Base-by-base conservation (phyloP, 2,329 filamentous ascomycete species). In the Pseudogymnoascus sp. region DNA sequence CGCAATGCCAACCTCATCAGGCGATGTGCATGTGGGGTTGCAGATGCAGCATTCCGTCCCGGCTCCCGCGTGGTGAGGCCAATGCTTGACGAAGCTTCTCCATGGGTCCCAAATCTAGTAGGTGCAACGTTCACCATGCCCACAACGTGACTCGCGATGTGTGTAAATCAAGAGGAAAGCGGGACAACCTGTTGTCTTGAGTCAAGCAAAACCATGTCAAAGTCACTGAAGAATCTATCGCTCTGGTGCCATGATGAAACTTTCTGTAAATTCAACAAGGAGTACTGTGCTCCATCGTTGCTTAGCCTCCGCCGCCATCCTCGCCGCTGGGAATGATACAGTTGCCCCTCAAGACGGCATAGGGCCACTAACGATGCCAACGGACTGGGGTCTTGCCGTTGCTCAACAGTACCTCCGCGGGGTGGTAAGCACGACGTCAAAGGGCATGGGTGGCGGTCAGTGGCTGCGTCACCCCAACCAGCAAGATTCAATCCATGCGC, bases 21-120 rank as follows among this genome's bases (percentile, higher is more conserved):
- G 48, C 48, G 48, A 55, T 55, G 48, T 55, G 48, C 48, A 55
- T 55, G 48, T 55, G 48, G 44, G 29, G 48, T 55, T 55, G 48
- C 48, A 55, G 48, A 33, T 55, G 48, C 48, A 55, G 29, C 48
- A 55, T 55, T 55, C 48, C 48, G 48, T 55, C 48, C 44, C 44
- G 44, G 44, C 44, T 55, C 44, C 44, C 48, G 48, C 48, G 29
- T 55, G 5, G 48, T 33, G 48, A 55, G 48, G 48, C 48, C 48
- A 55, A 33, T 55, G 48, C 48, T 55, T 55, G 44, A 55, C 8
- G 44, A 55, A 55, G 44, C 44, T 55, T 55, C 48, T 55, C 48
- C 48, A 33, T 12, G 48, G 48, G 48, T 55, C 4, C 29, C 29
- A 33, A 55, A 55, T 55, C 29, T 17, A 33, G 48, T 33, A 55